Percentiles rank a stretch among this genome's conserved stretches.
phyloP scores from a whole-genome alignment of 192 early-diverging fungal species.

The Funneliformis mosseae region DNA sequence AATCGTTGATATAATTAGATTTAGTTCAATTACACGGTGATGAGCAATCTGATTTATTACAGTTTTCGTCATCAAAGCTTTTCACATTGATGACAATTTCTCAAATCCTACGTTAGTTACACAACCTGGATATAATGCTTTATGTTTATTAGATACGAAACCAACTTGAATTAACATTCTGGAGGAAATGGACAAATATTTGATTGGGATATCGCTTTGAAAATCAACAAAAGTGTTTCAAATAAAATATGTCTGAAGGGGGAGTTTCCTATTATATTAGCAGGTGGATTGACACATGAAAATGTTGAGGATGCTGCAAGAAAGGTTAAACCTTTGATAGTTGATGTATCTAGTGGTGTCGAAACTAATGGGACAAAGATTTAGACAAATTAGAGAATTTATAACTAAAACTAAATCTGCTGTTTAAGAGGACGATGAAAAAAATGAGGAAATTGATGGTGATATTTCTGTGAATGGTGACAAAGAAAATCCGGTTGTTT shows the following conservation, averaged over 20 bases:
- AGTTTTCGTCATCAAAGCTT: conserved; percentile 86
- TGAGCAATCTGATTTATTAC: conserved; percentile 71
- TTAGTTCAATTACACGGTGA: conserved; percentile 92
- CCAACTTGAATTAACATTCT: conserved; percentile 54
- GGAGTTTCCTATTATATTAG: conserved; percentile 79
- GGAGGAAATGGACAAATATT: conserved; percentile 82
- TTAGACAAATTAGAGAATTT: conserved; percentile 71
- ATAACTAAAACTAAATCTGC: conserved; percentile 61
- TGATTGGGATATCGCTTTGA: conserved; percentile 81
- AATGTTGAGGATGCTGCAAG: conserved; percentile 80
- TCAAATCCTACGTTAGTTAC: conserved; percentile 43
- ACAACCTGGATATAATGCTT: conserved; percentile 56
- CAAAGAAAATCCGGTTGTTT: neutral
- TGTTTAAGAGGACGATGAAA: conserved; percentile 23
- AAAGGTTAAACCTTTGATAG: conserved; percentile 74
- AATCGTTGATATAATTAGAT: conserved; percentile 74
- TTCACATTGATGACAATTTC: conserved; percentile 75
- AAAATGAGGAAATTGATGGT: neutral
- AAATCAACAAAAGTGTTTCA: conserved; percentile 36
- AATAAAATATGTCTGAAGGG: conserved; percentile 31
- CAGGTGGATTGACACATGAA: conserved; percentile 83
- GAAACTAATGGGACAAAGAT: conserved; percentile 87
- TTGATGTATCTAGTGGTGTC: conserved; percentile 94
- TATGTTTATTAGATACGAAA: conserved; percentile 67
- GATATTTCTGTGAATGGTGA: conserved; percentile 1